Conservation (phyloP, 345 rosid species). For the Arabis hirsuta region DNA sequence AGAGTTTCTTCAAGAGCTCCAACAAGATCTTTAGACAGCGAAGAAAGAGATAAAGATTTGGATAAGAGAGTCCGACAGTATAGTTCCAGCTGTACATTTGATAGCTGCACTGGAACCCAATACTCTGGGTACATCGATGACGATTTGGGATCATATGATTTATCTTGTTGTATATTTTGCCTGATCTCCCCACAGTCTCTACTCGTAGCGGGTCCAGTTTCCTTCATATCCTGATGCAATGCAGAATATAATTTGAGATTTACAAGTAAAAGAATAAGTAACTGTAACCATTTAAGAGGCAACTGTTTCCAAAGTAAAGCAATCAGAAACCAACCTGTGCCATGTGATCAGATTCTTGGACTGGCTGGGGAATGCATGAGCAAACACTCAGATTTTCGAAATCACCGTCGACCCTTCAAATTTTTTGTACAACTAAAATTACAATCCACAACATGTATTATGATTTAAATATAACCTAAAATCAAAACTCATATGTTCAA, state of each 20-base stretch:
- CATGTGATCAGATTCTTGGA: slow-evolving; percentile 35
- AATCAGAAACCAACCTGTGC: slow-evolving; percentile 48
- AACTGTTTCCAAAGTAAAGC: slow-evolving; percentile 1
- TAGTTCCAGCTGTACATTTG: slow-evolving; percentile 86
- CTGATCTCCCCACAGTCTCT: slow-evolving; percentile 42
- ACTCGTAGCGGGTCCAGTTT: slow-evolving; percentile 46
- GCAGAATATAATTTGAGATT: slow-evolving; percentile 23
- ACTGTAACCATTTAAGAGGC: slow-evolving; percentile 1
- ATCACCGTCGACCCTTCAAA: slow-evolving; percentile 49
- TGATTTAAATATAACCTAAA: no score
- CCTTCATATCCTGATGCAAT: slow-evolving; percentile 69
- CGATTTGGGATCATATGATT: slow-evolving; percentile 48
- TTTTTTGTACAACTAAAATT: slow-evolving; percentile 24
- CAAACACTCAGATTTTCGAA: slow-evolving; percentile 39
- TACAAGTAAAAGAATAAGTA: slow-evolving; percentile 20
- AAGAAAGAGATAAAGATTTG: slow-evolving; percentile 60
- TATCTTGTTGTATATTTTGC: slow-evolving; percentile 35
- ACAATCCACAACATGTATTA: slow-evolving; percentile 18
- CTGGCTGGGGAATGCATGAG: slow-evolving; percentile 43
- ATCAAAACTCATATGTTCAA: not conserved
- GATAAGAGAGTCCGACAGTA: slow-evolving; percentile 76
- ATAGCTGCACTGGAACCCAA: slow-evolving; percentile 89
- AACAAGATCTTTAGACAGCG: slow-evolving; percentile 60
- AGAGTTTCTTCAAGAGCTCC: slow-evolving; percentile 67
- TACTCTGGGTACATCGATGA: slow-evolving; percentile 72